These are phyloP conservation scores for Cymodocea nodosa DNA, from an alignment of 116 monocot species.

Conservation along the genomic window DNA sequence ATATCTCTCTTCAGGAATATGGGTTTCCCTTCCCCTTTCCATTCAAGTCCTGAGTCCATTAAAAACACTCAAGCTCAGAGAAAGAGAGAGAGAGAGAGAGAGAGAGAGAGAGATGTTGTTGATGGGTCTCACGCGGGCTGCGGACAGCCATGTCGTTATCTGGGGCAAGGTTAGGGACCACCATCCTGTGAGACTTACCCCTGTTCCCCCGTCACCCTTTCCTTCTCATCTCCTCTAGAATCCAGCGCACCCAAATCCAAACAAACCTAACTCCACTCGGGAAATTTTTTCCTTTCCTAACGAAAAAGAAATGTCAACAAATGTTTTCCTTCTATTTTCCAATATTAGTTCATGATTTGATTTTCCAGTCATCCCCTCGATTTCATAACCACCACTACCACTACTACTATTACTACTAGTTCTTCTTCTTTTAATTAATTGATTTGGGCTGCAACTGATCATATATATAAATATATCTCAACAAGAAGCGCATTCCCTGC, in stretches of 20 bases:
- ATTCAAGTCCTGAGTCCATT: not conserved
- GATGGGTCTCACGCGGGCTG: conserved; percentile 28
- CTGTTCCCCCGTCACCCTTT: conserved; percentile 4
- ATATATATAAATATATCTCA: too few species aligned
- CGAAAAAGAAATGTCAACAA: not conserved
- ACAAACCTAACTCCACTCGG: conserved; percentile 3
- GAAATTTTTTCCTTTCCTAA: not conserved
- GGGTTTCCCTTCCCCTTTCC: conserved; percentile 25
- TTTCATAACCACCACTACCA: too few species aligned
- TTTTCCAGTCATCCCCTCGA: too few species aligned
- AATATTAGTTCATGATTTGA: too few species aligned
- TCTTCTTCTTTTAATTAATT: not conserved
- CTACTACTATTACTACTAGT: too few species aligned
- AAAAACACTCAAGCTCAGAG: not conserved
- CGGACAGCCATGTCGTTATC: conserved; percentile 49
- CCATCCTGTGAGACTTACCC: conserved; percentile 7
- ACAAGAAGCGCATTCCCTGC: too few species aligned
- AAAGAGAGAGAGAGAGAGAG: conserved; percentile 8
- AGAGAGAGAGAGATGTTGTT: conserved; percentile 19
- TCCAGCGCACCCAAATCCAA: not conserved
- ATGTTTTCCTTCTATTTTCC: too few species aligned
- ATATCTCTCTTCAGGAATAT: conserved; percentile 26
- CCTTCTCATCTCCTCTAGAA: conserved; percentile 9
- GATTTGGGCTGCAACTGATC: too few species aligned
- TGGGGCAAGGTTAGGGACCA: conserved; percentile 29